Evolutionary conservation across 768 basidiomycete species (phyloP).

Genomic region (Pisolithus tinctorius): DNA sequence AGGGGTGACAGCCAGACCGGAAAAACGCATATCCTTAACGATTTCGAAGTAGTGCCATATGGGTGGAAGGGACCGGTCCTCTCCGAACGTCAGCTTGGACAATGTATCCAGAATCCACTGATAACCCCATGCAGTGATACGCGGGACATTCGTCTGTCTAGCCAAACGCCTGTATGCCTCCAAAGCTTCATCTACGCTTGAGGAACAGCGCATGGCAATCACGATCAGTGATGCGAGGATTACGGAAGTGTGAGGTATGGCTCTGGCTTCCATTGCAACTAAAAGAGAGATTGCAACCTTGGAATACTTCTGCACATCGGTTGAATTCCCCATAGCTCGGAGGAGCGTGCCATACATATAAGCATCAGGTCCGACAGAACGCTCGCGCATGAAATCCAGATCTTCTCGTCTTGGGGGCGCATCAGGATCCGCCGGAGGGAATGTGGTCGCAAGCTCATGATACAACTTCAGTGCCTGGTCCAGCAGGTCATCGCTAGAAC

Average conservation of each 20-base stretch:
- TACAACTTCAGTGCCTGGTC: conserved; percentile 52
- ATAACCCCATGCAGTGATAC: conserved; percentile 55
- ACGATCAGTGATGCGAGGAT: conserved; percentile 48
- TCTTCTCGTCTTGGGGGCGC: conserved; percentile 1
- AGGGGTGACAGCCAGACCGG: conserved; percentile 49
- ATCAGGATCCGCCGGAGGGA: conserved; percentile 18
- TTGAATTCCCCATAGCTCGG: conserved; percentile 38
- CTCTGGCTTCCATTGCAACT: conserved; percentile 56
- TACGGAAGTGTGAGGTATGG: conserved; percentile 39
- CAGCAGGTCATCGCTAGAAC: conserved; percentile 36
- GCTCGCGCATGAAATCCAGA: conserved; percentile 20
- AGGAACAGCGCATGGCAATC: conserved; percentile 58
- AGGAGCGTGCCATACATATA: conserved; percentile 51
- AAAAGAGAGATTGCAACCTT: conserved; percentile 45
- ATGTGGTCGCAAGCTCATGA: conserved; percentile 34
- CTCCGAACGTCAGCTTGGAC: conserved; percentile 47
- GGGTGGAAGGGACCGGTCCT: conserved; percentile 33
- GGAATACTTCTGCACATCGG: conserved; percentile 43
- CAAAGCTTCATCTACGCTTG: conserved; percentile 53
- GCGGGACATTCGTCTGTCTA: conserved; percentile 18
- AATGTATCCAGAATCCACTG: conserved; percentile 58
- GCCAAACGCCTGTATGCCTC: conserved; percentile 45
- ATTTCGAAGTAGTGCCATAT: conserved; percentile 64
- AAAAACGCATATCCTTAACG: conserved; percentile 70
- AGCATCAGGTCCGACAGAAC: conserved; percentile 40